These are phyloP conservation scores for Phytopythium aichiense DNA, from an alignment of 352 stramenopile species.

Conservation along the genomic window DNA sequence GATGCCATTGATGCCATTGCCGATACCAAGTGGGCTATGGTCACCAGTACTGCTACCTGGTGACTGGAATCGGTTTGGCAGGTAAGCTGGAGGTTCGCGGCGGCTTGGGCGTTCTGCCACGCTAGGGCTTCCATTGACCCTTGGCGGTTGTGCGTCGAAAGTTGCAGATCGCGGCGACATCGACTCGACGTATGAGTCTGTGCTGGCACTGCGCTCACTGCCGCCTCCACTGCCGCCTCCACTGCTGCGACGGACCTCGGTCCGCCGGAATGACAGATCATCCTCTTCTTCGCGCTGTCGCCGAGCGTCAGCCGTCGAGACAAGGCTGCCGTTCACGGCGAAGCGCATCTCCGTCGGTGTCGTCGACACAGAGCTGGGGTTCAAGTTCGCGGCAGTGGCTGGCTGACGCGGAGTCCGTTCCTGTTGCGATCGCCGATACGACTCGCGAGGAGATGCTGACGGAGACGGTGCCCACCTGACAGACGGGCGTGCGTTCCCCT, in stretches of 20 bases:
- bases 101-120: not conserved
- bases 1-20: constrained; percentile 8
- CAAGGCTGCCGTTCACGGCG: constrained; percentile 11
- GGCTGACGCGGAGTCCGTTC: not conserved
- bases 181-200: not conserved
- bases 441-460: not conserved
- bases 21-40: not conserved
- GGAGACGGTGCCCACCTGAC: constrained; percentile 6
- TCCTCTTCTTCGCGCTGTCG: constrained; percentile 9
- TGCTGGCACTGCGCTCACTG: not conserved
- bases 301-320: constrained; percentile 10
- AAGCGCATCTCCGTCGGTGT: constrained; percentile 16
- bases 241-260: constrained; percentile 1
- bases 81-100: not conserved
- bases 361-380: constrained; percentile 8
- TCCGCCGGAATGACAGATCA: constrained; percentile 9
- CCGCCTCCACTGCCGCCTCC: not conserved
- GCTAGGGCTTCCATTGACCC: constrained; percentile 1
- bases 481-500: not conserved
- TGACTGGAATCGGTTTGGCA: constrained; percentile 2
- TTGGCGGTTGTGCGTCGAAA: not conserved
- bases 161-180: not conserved
- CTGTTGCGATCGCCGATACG: constrained; percentile 1
- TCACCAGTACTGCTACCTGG: not conserved
- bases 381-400: not conserved